Conservation (phyloP, 2,329 filamentous ascomycete genomes). For the Xylariales sp. region DNA sequence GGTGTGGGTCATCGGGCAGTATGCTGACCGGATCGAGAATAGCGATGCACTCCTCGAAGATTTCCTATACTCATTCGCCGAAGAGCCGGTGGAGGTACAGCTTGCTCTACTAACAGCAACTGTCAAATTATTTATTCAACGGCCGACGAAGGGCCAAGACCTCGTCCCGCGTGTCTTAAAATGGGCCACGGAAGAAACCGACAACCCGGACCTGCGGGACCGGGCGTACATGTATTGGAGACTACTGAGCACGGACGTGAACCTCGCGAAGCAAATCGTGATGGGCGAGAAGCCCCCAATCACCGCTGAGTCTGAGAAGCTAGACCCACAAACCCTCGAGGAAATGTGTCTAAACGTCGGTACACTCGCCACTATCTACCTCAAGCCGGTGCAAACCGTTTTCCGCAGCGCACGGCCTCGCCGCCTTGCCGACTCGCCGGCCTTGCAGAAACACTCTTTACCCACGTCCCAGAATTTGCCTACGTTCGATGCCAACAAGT, state of each 20-base stretch:
- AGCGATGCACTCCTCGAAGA: slow-evolving; percentile 93
- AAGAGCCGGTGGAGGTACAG: slow-evolving; percentile 96
- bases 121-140: slow-evolving; percentile 97
- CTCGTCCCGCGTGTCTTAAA: slow-evolving; percentile 95
- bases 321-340: slow-evolving; percentile 90
- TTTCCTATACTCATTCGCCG: slow-evolving; percentile 91
- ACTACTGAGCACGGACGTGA: slow-evolving; percentile 89
- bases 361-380: slow-evolving; percentile 94
- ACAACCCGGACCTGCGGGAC: slow-evolving; percentile 96
- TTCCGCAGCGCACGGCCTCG: slow-evolving; percentile 89
- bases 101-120: slow-evolving; percentile 94
- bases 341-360: slow-evolving; percentile 98
- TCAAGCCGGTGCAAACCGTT: slow-evolving; percentile 97
- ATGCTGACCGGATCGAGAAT: slow-evolving; percentile 97
- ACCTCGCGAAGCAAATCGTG: slow-evolving; percentile 85
- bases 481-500: slow-evolving; percentile 67
- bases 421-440: slow-evolving; percentile 83
- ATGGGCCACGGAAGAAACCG: slow-evolving; percentile 99
- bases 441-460: slow-evolving; percentile 79
- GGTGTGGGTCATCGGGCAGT: slow-evolving; percentile 99
- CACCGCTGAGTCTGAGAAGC: slow-evolving; percentile 93
- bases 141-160: slow-evolving; percentile 92
- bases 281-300: slow-evolving; percentile 99
- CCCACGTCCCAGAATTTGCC: slow-evolving; percentile 66
- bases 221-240: slow-evolving; percentile 99